phyloP scores from a whole-genome alignment of 495 filamentous ascomycete species.

The Cladorrhinum samala region DNA sequence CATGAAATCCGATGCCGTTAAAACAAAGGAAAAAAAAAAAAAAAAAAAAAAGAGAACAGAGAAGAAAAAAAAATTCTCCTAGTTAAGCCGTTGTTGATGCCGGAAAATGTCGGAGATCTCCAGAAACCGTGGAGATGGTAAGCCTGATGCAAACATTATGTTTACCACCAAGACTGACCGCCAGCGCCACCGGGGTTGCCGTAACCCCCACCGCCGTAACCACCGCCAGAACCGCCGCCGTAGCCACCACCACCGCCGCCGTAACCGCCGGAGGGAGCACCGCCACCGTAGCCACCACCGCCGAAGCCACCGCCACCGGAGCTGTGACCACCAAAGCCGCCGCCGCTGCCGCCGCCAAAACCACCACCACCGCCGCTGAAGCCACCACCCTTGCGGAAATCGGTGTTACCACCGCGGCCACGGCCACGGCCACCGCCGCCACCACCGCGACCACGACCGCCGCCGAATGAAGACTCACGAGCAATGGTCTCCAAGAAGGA shows the following conservation, averaged over 20 bases:
- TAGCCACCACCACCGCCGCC: conserved; percentile 32
- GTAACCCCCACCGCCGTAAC: conserved; percentile 29
- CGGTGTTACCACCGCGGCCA: conserved; percentile 66
- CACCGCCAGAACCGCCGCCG: conserved; percentile 39
- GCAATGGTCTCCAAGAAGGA: conserved; percentile 92
- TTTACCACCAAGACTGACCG: conserved; percentile 91
- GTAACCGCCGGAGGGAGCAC: conserved; percentile 36
- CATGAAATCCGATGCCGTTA: conserved; percentile 17
- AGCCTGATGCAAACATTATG: background rate
- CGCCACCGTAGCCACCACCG: conserved; percentile 54
- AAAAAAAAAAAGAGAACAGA: conserved; percentile 11
- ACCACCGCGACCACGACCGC: conserved; percentile 66
- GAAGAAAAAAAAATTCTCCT: conserved; percentile 12
- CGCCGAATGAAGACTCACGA: conserved; percentile 79
- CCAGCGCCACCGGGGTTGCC: conserved; percentile 81
- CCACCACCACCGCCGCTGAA: conserved; percentile 47
- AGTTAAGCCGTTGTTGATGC: background rate
- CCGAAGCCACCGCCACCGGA: conserved; percentile 59
- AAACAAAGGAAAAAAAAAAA: conserved; percentile 16
- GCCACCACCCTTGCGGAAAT: conserved; percentile 77
- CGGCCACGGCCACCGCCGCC: conserved; percentile 62
- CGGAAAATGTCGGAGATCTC: background rate
- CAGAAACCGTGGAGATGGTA: background rate
- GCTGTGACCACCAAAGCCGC: conserved; percentile 38
- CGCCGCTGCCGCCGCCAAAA: conserved; percentile 47